Evolutionary conservation across 2,329 filamentous ascomycete genomes (phyloP).

Genomic region (Tolypocladium tundrense): DNA sequence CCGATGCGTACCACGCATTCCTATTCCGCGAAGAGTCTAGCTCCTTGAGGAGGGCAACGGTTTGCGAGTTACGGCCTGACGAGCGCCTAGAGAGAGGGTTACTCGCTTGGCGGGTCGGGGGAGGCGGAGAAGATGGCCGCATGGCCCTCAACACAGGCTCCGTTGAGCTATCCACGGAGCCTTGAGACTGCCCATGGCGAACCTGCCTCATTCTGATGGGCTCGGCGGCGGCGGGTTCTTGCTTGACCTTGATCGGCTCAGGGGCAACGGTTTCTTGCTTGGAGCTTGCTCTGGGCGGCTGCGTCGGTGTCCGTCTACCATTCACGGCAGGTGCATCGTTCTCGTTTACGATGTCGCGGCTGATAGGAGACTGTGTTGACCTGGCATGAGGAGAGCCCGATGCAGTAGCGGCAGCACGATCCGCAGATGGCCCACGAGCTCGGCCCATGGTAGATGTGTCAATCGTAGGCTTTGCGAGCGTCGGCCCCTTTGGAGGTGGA

Average conservation of each 20-base stretch:
- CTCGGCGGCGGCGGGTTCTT: conserved; percentile 20
- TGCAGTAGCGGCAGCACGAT: conserved; percentile 26
- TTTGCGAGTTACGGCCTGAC: conserved; percentile 52
- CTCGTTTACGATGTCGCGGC: conserved; percentile 24
- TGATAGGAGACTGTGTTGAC: conserved; percentile 29
- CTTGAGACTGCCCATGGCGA: conserved; percentile 40
- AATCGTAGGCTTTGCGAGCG: conserved; percentile 34
- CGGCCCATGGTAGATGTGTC: conserved; percentile 31
- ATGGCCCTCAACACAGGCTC: conserved; percentile 41
- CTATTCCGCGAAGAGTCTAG: conserved; percentile 74
- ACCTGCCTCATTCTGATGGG: conserved; percentile 21
- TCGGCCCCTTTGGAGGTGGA: conserved; percentile 45
- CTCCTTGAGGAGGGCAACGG: conserved; percentile 72
- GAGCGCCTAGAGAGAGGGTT: conserved; percentile 50
- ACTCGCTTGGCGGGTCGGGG: conserved; percentile 45
- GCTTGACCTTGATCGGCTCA: conserved; percentile 22
- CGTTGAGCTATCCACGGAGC: conserved; percentile 58
- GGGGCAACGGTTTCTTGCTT: conserved; percentile 22
- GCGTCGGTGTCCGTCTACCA: conserved; percentile 55
- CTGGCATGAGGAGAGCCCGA: conserved; percentile 25
- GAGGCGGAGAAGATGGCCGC: conserved; percentile 47
- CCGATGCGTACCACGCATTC: conserved; percentile 95
- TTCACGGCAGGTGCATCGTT: conserved; percentile 44
- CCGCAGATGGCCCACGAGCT: conserved; percentile 38
- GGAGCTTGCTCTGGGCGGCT: conserved; percentile 28